Base-by-base conservation (phyloP, 2,329 filamentous ascomycete species). In the Aaosphaeria arxii region DNA sequence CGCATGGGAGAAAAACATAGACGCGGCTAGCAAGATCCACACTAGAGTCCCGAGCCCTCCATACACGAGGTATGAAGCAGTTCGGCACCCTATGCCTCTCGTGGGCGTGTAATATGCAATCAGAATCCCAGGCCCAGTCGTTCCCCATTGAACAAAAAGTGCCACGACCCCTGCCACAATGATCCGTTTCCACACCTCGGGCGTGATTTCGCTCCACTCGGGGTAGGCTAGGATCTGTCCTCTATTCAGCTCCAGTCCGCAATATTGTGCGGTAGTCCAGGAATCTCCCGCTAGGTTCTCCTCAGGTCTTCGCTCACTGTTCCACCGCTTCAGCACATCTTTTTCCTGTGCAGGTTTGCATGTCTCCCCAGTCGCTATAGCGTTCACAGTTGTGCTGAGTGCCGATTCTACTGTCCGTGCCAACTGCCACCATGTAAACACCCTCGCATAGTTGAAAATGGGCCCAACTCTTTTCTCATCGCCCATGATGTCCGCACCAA, bases 101-200 rank as follows among this genome's bases (percentile, higher is more conserved):
- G 54, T 56, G 7, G 55, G 55, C 5, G 58, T 60, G 17, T 47
- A 44, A 48, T 56, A 62, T 1, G 54, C 53, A 35, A 60, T 60
- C 17, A 60, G n/a, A 30, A 60, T 48, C 1, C 45, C 53, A 1
- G 57, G 47, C 3, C 57, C 58, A 7, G 51, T 56, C 9, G 57
- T 59, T 5, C 57, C 58, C 58, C 58, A 62, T 43, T 58, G 57
- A 6, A 62, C 42, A 42, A 59, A 57, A 2, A 62, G 6, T n/a
- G 53, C 55, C 6, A 50, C 50, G 7, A 55, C 11, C n/a, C 49
- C 46, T 1, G 54, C 55, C 5, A 48, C 44, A 28, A 55, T 39
- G 29, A 60, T 56, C 5, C 47, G 50, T 36, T 51, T 47, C 49
- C 55, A 60, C 5, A 58, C 46, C 7, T 53, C 45, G 2, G 52